phyloP scores from a whole-genome alignment of 371 early-diverging fungal species.

The Mucor indicus region DNA sequence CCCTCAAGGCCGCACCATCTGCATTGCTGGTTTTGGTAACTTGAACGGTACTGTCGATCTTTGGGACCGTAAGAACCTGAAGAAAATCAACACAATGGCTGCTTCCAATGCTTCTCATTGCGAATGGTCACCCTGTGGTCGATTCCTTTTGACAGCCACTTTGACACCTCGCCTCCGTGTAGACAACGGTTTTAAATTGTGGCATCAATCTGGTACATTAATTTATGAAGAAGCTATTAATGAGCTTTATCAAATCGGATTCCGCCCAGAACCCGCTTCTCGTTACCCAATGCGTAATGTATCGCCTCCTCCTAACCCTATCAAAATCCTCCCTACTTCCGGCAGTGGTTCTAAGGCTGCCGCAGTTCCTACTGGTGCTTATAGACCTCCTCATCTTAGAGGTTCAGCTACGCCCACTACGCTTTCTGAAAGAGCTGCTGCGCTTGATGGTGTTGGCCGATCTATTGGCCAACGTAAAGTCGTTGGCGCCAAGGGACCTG shows the following conservation, averaged over 20 bases:
- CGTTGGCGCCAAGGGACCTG: conserved; percentile 33
- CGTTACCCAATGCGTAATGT: conserved; percentile 66
- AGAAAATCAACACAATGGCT: conserved; percentile 75
- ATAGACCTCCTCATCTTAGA: conserved; percentile 79
- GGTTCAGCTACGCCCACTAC: conserved; percentile 49
- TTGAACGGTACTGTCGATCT: conserved; percentile 91
- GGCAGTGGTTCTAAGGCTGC: conserved; percentile 34
- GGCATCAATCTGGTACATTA: conserved; percentile 92
- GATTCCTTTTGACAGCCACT: conserved; percentile 89
- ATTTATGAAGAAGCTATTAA: conserved; percentile 71
- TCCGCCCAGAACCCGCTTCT: conserved; percentile 66
- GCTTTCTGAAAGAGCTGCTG: conserved; percentile 39
- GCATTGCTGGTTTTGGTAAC: conserved; percentile 94
- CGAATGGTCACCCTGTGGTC: conserved; percentile 93
- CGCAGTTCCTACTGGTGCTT: conserved; percentile 60
- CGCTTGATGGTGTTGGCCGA: conserved; percentile 26
- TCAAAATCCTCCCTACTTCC: conserved; percentile 29
- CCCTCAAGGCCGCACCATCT: conserved; percentile 85
- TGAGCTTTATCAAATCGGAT: conserved; percentile 87
- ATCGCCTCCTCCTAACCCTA: conserved; percentile 63
- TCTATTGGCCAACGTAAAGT: conserved; percentile 27
- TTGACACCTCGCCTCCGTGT: conserved; percentile 93
- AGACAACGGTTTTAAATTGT: conserved; percentile 94
- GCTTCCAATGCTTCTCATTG: conserved; percentile 83
- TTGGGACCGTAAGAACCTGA: conserved; percentile 85